Evolutionary conservation across 1,139 yeast species (phyloP).

Genomic region (Kodamaea plutei): DNA sequence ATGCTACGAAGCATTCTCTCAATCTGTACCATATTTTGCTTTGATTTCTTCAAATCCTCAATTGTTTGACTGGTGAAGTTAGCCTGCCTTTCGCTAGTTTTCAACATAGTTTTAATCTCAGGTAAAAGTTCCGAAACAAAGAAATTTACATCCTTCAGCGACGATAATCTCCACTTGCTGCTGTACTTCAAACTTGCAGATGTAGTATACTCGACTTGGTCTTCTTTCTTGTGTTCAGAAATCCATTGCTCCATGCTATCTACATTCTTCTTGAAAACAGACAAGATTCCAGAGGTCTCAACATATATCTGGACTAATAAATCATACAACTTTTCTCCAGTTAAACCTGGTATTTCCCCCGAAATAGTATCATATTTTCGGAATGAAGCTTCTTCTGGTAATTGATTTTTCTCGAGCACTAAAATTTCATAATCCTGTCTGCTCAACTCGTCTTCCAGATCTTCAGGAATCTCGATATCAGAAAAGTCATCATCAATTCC

Average conservation of each 20-base stretch:
- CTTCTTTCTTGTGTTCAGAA: conserved; percentile 6
- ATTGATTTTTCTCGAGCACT: conserved; percentile 6
- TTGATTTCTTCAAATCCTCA: conserved; percentile 9
- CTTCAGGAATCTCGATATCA: conserved; percentile 3
- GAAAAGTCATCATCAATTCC: too few species aligned
- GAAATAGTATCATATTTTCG: conserved; percentile 7
- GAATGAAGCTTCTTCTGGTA: conserved; percentile 10
- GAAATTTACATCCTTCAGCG: conserved; percentile 7
- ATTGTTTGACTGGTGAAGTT: conserved; percentile 5
- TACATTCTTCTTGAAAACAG: too few species aligned
- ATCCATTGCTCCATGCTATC: conserved; percentile 7
- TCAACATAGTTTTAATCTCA: conserved; percentile 3
- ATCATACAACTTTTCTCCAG: too few species aligned
- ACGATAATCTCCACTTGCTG: conserved; percentile 12
- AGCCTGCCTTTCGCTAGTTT: conserved; percentile 1
- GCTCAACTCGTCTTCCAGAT: conserved; percentile 1
- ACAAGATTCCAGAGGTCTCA: too few species aligned
- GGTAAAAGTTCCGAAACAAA: conserved; percentile 6
- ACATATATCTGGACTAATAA: too few species aligned
- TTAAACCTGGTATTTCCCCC: conserved; percentile 9
- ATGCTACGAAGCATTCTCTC: conserved; percentile 15
- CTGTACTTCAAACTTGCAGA: conserved; percentile 8
- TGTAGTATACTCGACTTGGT: conserved; percentile 4
- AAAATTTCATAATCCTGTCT: conserved; percentile 5
- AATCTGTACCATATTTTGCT: conserved; percentile 10